A percentile compares a stretch with the other conserved stretches of the same genome.
Evolutionary conservation across 2,329 filamentous ascomycete genomes (phyloP).

Genomic region (Dothistroma pini): DNA sequence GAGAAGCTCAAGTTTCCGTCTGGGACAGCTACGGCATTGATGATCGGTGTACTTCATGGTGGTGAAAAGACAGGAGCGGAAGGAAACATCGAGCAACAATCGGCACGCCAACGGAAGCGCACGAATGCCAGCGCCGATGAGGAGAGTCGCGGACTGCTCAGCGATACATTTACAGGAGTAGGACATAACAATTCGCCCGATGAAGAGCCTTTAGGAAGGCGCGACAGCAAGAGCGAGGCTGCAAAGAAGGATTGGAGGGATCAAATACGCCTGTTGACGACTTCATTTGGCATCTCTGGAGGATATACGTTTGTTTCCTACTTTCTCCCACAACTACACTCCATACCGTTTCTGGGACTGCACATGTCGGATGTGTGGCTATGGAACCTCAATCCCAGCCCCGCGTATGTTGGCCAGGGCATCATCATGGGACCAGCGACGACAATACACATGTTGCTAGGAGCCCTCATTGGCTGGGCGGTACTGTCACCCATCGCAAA

Average conservation of each 20-base stretch:
- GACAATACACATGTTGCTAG: constrained; percentile 91
- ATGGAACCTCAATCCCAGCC: constrained; percentile 93
- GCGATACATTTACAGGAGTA: constrained; percentile 13
- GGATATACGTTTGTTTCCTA: constrained; percentile 74
- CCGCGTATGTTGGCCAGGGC: constrained; percentile 95
- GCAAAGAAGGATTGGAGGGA: constrained; percentile 55
- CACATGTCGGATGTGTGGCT: constrained; percentile 75
- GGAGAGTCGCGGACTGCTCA: constrained; percentile 37
- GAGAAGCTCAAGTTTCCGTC: constrained; percentile 93
- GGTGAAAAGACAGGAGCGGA: constrained; percentile 37
- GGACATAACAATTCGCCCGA: constrained; percentile 17
- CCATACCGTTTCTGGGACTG: constrained; percentile 80
- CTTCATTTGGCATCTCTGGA: constrained; percentile 59
- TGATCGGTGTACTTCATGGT: constrained; percentile 88
- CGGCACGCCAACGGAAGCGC: constrained; percentile 11
- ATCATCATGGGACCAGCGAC: constrained; percentile 98
- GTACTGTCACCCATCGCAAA: constrained; percentile 87
- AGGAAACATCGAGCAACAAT: constrained; percentile 38
- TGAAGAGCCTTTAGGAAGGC: constrained; percentile 17
- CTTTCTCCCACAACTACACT: constrained; percentile 80
- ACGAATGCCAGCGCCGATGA: constrained; percentile 26
- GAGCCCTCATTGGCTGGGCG: constrained; percentile 85
- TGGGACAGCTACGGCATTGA: constrained; percentile 88
- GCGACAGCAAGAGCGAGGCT: constrained; percentile 15
- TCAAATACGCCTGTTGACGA: constrained; percentile 57